phyloP scores from a whole-genome alignment of 805 yeast genomes.

The Starmerella floris region DNA sequence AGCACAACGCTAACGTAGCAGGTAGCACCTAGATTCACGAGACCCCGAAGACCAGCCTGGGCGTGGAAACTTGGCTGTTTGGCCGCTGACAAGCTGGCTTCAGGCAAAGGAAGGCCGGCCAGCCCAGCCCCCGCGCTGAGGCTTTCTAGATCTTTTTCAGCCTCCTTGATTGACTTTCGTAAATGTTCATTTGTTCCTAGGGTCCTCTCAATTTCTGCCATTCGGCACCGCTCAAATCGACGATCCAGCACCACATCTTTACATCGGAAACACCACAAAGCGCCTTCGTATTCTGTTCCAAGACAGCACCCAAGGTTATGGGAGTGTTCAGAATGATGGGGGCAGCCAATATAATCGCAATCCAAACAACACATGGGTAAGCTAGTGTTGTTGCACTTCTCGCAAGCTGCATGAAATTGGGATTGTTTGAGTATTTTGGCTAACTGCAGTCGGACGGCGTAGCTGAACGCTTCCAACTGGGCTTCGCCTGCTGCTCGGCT shows the following conservation, averaged over 20 bases:
- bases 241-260: conserved; percentile 53
- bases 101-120: background rate
- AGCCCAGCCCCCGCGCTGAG: background rate
- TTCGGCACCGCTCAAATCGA: conserved; percentile 6
- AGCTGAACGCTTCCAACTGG: conserved; percentile 10
- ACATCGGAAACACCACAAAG: conserved; percentile 66
- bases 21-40: conserved; percentile 90
- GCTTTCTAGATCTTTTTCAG: background rate
- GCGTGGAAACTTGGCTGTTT: conserved; percentile 39
- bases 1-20: conserved; percentile 92
- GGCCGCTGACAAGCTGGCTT: no score
- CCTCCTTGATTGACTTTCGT: background rate
- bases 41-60: conserved; percentile 70
- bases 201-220: conserved; percentile 5
- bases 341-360: conserved; percentile 20
- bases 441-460: conserved; percentile 12
- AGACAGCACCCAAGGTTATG: conserved; percentile 55
- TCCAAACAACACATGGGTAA: conserved; percentile 17
- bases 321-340: conserved; percentile 15
- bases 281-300: conserved; percentile 41
- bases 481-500: conserved; percentile 8
- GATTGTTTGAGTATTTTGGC: conserved; percentile 5
- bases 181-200: background rate
- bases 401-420: conserved; percentile 10
- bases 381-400: conserved; percentile 8